Percentiles rank a stretch among this genome's conserved stretches.
Conservation (phyloP, 2,329 filamentous ascomycete species). For the Aspergillus neotritici region DNA sequence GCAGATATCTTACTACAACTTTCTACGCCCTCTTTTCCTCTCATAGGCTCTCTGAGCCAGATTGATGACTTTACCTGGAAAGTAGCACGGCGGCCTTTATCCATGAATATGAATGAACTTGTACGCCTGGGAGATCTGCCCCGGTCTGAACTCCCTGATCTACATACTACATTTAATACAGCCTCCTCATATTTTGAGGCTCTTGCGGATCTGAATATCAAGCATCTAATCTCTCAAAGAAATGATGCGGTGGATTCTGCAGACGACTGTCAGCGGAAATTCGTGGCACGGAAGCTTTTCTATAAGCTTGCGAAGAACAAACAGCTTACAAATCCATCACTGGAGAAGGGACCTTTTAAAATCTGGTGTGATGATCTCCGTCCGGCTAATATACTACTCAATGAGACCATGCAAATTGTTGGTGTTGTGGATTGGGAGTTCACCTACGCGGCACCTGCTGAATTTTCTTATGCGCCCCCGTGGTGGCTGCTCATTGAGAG, state of each 20-base stretch:
- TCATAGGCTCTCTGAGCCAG: conserved; percentile 9
- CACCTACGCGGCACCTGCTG: conserved; percentile 14
- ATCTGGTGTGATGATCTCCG: conserved; percentile 19
- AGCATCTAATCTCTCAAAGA: conserved; percentile 34
- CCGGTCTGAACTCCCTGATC: conserved; percentile 9
- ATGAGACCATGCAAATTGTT: conserved; percentile 7
- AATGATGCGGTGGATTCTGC: conserved; percentile 32
- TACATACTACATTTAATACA: conserved; percentile 18
- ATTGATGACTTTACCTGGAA: conserved; percentile 11
- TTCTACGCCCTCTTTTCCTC: conserved; percentile 1
- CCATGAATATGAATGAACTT: conserved; percentile 40
- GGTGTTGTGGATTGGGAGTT: conserved; percentile 19
- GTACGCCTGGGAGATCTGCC: conserved; percentile 18
- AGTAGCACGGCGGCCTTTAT: conserved; percentile 33
- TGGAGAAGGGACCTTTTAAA: conserved; percentile 20
- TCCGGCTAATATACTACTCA: conserved; percentile 11
- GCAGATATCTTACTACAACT: conserved; percentile 10
- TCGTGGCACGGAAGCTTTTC: conserved; percentile 16
- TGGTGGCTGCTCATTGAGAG: conserved; percentile 18
- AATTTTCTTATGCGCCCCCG: conserved; percentile 13
- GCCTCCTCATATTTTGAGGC: conserved; percentile 36
- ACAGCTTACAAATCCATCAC: conserved; percentile 10
- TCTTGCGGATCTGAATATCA: conserved; percentile 41
- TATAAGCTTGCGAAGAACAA: conserved; percentile 14
- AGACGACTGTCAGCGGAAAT: conserved; percentile 17